Percentiles rank a stretch among this genome's conserved stretches.
These are phyloP conservation scores for Phytopythium delawarense DNA, from an alignment of 352 stramenopile species.

Conservation along the genomic window DNA sequence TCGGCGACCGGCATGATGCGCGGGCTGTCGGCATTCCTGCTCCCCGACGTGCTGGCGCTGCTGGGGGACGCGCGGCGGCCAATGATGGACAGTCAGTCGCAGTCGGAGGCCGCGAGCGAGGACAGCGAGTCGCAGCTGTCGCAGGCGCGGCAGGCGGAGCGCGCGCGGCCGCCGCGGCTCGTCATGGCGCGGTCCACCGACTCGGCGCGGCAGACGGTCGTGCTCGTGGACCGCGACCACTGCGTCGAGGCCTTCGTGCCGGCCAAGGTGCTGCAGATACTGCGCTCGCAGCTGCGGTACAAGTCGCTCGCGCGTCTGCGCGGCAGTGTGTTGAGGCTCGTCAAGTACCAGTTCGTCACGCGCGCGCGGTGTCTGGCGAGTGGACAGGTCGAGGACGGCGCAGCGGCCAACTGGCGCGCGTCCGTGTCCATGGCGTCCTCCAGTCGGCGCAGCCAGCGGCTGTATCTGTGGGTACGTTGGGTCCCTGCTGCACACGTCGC, in stretches of 20 bases:
- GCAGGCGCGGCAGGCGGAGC: background rate
- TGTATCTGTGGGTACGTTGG: conserved; percentile 32
- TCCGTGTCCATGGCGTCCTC: conserved; percentile 19
- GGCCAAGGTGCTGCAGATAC: conserved; percentile 8
- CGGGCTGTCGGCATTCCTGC: conserved; percentile 35
- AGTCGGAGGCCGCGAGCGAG: conserved; percentile 38
- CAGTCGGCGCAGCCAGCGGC: conserved; percentile 7
- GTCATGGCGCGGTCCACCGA: conserved; percentile 50
- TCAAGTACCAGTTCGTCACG: conserved; percentile 62
- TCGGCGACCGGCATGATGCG: background rate
- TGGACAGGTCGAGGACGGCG: conserved; percentile 6
- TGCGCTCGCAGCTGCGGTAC: conserved; percentile 24
- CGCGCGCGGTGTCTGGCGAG: conserved; percentile 24
- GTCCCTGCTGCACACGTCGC: background rate
- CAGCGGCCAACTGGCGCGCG: background rate
- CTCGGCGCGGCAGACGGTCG: conserved; percentile 29
- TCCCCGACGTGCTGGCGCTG: conserved; percentile 50
- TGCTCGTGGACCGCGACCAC: conserved; percentile 45
- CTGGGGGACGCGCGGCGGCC: conserved; percentile 15
- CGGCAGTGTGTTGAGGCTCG: conserved; percentile 48
- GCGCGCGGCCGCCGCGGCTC: conserved; percentile 25
- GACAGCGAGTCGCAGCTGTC: conserved; percentile 47
- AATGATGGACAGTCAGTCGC: conserved; percentile 28
- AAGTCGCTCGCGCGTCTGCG: conserved; percentile 35
- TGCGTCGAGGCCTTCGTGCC: conserved; percentile 52